Percentiles rank a stretch among this genome's conserved stretches.
phyloP scores from a whole-genome alignment of 805 yeast species.

The Metschnikowia sp. region DNA sequence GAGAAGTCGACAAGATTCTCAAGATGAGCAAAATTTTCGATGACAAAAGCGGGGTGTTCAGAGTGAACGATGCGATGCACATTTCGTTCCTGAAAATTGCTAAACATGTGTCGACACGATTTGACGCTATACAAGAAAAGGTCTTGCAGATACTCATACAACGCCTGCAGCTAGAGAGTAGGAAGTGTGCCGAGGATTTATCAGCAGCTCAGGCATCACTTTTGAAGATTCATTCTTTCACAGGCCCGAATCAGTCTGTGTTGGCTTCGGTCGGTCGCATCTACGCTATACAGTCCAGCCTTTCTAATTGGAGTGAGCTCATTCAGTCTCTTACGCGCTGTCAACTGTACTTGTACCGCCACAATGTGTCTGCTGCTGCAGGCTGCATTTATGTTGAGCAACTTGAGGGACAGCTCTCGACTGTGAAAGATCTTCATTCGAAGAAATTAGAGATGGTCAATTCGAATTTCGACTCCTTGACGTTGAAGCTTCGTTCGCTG shows the following conservation, averaged over 20 bases:
- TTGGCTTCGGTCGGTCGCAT: slow-evolving; percentile 2
- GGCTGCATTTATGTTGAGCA: slow-evolving; percentile 67
- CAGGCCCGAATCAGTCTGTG: not conserved
- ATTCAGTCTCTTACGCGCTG: slow-evolving; percentile 8
- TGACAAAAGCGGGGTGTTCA: slow-evolving; percentile 30
- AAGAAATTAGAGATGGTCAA: slow-evolving; percentile 36
- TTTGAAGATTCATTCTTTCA: not conserved
- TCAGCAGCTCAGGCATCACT: slow-evolving; percentile 5
- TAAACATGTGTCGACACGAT: not conserved
- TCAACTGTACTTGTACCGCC: slow-evolving; percentile 40
- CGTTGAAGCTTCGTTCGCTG: slow-evolving; percentile 41
- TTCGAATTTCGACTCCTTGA: slow-evolving; percentile 40
- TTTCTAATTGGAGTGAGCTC: slow-evolving; percentile 12
- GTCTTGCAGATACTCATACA: slow-evolving; percentile 1
- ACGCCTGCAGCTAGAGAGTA: slow-evolving; percentile 3
- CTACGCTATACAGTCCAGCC: not conserved
- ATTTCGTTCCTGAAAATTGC: slow-evolving; percentile 7
- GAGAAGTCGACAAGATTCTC: slow-evolving; percentile 41
- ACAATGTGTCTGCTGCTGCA: slow-evolving; percentile 46
- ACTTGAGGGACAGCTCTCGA: slow-evolving; percentile 45
- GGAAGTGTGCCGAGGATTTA: slow-evolving; percentile 4
- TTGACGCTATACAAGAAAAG: not conserved
- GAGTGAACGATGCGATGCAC: slow-evolving; percentile 1
- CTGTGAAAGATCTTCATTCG: slow-evolving; percentile 38
- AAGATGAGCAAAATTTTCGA: slow-evolving; percentile 48